Percentiles rank a stretch among this genome's conserved stretches.
Conservation (phyloP, 2,329 filamentous ascomycete genomes). For the Botrytis paeoniae region DNA sequence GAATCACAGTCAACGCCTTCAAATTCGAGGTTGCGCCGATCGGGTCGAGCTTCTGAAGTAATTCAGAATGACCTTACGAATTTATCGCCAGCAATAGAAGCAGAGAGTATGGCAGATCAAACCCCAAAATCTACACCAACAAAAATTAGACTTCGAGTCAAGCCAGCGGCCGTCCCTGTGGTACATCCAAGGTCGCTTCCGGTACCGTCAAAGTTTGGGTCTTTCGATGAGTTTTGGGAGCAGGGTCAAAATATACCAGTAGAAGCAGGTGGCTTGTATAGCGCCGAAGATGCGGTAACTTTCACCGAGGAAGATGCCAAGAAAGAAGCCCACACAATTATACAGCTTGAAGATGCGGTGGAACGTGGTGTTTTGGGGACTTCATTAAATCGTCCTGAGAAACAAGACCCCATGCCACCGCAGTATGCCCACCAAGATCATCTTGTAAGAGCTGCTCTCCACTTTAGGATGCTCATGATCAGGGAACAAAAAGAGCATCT, state of each 20-base stretch:
- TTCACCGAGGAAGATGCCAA: constrained; percentile 61
- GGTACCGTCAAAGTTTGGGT: constrained; percentile 49
- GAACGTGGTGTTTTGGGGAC: constrained; percentile 71
- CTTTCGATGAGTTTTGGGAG: constrained; percentile 57
- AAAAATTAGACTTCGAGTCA: constrained; percentile 50
- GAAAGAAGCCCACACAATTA: constrained; percentile 67
- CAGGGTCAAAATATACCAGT: constrained; percentile 51
- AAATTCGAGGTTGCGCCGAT: constrained; percentile 29
- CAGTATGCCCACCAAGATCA: constrained; percentile 90
- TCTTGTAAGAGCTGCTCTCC: constrained; percentile 71
- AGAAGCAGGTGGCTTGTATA: constrained; percentile 54
- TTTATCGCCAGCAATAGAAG: constrained; percentile 21
- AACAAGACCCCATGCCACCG: constrained; percentile 66
- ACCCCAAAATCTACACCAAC: constrained; percentile 38
- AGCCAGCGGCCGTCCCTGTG: constrained; percentile 51
- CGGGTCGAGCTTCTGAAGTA: constrained; percentile 28
- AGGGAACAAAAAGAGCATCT: constrained; percentile 77
- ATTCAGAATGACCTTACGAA: constrained; percentile 24
- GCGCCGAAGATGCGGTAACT: constrained; percentile 53
- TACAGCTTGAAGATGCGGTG: constrained; percentile 68
- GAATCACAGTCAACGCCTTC: constrained; percentile 27
- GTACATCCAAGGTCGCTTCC: constrained; percentile 58
- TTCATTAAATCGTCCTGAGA: constrained; percentile 69
- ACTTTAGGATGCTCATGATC: constrained; percentile 77
- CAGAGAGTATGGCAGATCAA: constrained; percentile 26